Base-by-base conservation (phyloP, 2,329 filamentous ascomycete species). In the Lachnellula arida region DNA sequence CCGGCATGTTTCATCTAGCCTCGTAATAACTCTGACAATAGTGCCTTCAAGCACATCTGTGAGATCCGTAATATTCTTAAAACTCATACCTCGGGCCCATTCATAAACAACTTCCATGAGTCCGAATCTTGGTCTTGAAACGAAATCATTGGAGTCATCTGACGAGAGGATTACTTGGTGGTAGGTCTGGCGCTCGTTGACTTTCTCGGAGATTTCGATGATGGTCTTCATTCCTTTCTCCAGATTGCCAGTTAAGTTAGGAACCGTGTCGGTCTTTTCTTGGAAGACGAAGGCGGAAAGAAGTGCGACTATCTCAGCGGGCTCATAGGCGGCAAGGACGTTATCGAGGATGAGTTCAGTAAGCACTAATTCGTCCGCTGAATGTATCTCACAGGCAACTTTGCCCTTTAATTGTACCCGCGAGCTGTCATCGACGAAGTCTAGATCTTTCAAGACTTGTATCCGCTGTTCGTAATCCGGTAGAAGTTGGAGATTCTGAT, bases 41-140 rank as follows among this genome's bases (percentile, higher is more conserved):
- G 94, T 97, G 1, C 94, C 94, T 73, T 99, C 94, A 67, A 97
- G 84, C 55, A 99, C 92, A 71, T 97, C 93, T 7, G 94, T 99
- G 69, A 99, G 75, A 63, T 93, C 89, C 0, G 93, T 97, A 64
- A 99, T 99, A 62, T 94, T 93, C 74, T 95, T 96, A 79, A 99
- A 99, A 51, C 89, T 93, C 91, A 97, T 97, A 25, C 94, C 94
- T 49, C 91, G 80, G 9, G 94, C 94, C 94, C 94, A 99, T 73
- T 99, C 94, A 71, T 97, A 97, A 35, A 99, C 95, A 0, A 99
- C 94, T 73, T 99, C 94, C 70, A 96, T 91, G 54, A 99, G 81
- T 1, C 93, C 94, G 70, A 99, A 99, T 9, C 93, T 82, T 2
- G 92, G 91, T 53, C 87, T 81, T 57, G 85, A 91, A 37, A 89